phyloP scores from a whole-genome alignment of 2,329 filamentous ascomycete genomes.

The Colletotrichum higginsianum region DNA sequence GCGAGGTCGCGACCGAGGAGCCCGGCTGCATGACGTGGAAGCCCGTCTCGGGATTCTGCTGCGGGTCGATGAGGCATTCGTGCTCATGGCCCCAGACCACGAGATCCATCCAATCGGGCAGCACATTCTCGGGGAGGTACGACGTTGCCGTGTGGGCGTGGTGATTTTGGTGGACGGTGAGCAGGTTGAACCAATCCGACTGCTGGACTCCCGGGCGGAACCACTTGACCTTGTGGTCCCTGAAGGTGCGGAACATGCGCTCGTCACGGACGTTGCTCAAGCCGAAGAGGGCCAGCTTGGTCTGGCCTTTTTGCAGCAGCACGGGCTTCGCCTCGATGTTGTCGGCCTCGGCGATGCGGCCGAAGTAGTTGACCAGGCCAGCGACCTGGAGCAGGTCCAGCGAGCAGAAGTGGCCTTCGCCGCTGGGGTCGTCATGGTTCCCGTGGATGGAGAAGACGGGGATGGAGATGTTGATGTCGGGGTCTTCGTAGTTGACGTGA shows the following conservation, averaged over 20 bases:
- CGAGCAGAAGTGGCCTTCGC: constrained; percentile 91
- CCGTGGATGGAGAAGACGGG: constrained; percentile 99
- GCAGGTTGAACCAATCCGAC: constrained; percentile 94
- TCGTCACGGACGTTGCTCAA: constrained; percentile 97
- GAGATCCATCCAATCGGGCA: constrained; percentile 92
- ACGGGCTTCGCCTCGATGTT: constrained; percentile 95
- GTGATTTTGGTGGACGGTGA: constrained; percentile 97
- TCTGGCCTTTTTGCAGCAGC: constrained; percentile 91
- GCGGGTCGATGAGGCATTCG: constrained; percentile 91
- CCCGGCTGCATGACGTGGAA: constrained; percentile 98
- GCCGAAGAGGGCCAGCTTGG: constrained; percentile 93
- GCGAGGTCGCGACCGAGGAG: constrained; percentile 93
- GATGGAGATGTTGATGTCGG: constrained; percentile 96
- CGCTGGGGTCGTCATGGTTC: constrained; percentile 98
- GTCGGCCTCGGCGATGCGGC: constrained; percentile 90
- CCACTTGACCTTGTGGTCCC: constrained; percentile 94
- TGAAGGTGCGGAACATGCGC: constrained; percentile 92
- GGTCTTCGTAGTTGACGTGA: constrained; percentile 97
- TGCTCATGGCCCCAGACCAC: constrained; percentile 99
- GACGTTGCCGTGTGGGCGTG: constrained; percentile 91
- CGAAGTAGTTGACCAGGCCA: constrained; percentile 96
- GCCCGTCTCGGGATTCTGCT: constrained; percentile 85
- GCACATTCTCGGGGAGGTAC: constrained; percentile 94
- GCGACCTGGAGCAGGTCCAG: constrained; percentile 92
- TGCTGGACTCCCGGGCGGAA: constrained; percentile 86